Evolutionary conservation across 225 moss, liverwort and hornwort genomes (phyloP).

Genomic region (Physcomitrellopsis africana): DNA sequence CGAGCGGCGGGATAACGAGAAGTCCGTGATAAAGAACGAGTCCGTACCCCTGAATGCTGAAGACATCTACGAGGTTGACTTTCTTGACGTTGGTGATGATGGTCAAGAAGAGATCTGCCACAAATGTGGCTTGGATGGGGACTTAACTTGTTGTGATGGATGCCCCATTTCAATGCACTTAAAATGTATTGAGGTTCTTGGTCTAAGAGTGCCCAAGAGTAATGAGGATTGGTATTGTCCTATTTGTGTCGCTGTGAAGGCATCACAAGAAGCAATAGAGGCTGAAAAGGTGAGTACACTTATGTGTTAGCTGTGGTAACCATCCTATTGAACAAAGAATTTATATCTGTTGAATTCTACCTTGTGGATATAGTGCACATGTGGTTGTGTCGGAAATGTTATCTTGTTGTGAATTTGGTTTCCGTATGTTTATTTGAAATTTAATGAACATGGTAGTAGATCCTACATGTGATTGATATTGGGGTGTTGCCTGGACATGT

Average conservation of each 20-base stretch:
- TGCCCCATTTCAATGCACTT: slow-evolving; percentile 63
- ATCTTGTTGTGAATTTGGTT: neutral
- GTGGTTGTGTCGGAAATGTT: neutral
- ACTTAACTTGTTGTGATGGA: slow-evolving; percentile 42
- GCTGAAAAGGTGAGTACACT: slow-evolving; percentile 46
- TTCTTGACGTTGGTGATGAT: slow-evolving; percentile 41
- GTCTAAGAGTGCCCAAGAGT: neutral
- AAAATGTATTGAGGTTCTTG: slow-evolving; percentile 49
- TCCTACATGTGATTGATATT: neutral
- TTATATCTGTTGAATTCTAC: neutral
- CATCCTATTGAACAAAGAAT: neutral
- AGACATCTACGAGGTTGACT: slow-evolving; percentile 20
- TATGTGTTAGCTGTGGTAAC: neutral
- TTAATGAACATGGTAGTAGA: slow-evolving; percentile 13
- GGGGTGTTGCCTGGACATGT: neutral
- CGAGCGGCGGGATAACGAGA: slow-evolving; percentile 25
- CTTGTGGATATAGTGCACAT: neutral
- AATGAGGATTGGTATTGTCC: slow-evolving; percentile 61
- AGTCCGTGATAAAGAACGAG: slow-evolving; percentile 24
- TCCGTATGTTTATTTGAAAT: slow-evolving; percentile 14
- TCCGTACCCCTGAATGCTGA: slow-evolving; percentile 21
- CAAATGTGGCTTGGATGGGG: slow-evolving; percentile 38
- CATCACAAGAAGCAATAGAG: slow-evolving; percentile 38
- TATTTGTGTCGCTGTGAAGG: slow-evolving; percentile 45
- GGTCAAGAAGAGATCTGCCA: slow-evolving; percentile 53